phyloP scores from a whole-genome alignment of 1,284 basidiomycete genomes.

The Ceratobasidium sp. region DNA sequence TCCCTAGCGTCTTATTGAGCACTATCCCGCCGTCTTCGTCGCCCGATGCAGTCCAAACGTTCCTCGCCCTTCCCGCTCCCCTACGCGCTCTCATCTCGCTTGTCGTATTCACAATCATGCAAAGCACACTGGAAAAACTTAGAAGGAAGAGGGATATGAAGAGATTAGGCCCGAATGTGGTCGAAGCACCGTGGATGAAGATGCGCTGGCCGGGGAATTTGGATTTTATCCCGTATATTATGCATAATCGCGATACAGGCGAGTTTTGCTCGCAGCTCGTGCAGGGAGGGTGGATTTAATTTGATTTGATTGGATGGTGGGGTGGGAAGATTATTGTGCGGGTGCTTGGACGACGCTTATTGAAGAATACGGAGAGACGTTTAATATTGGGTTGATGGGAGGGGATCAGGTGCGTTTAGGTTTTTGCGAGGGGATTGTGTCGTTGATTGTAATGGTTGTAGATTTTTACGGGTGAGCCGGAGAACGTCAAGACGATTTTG shows the following conservation, averaged over 20 bases:
- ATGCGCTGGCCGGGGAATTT: slow-evolving; percentile 13
- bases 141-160: slow-evolving; percentile 2
- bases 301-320: too few relatives aligned
- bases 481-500: slow-evolving; percentile 25
- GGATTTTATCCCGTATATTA: slow-evolving; percentile 14
- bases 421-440: neutral
- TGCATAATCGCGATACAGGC: neutral
- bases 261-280: neutral
- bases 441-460: neutral
- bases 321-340: slow-evolving; percentile 16
- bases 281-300: neutral
- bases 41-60: neutral
- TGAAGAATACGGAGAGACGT: slow-evolving; percentile 7
- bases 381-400: slow-evolving; percentile 20
- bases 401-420: slow-evolving; percentile 20
- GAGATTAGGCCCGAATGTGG: slow-evolving; percentile 27
- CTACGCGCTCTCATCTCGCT: neutral
- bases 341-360: neutral
- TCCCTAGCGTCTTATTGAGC: slow-evolving; percentile 4
- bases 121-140: neutral
- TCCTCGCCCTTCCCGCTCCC: slow-evolving; percentile 6
- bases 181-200: slow-evolving; percentile 8
- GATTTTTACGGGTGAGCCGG: slow-evolving; percentile 18
- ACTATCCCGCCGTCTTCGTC: neutral
- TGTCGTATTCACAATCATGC: neutral